Percentiles rank a stretch among this genome's conserved stretches.
Evolutionary conservation across 176 grass and related monocot species (phyloP).

Genomic region (Phoenix dactylifera): DNA sequence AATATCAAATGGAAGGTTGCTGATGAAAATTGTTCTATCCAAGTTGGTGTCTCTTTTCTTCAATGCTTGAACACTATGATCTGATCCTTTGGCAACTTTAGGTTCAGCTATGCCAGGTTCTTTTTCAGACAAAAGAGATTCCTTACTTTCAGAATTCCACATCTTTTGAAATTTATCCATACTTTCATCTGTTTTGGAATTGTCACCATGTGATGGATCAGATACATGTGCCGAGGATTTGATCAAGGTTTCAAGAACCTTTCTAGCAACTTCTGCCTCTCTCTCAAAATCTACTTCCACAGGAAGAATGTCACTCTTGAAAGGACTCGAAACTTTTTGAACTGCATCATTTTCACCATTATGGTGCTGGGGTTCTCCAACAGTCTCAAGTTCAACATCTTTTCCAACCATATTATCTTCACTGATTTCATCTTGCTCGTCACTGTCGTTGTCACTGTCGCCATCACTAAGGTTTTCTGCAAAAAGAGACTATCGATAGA

Average conservation of each 20-base stretch:
- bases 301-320: constrained; percentile 27
- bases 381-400: constrained; percentile 33
- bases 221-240: constrained; percentile 43
- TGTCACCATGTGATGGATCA: constrained; percentile 30
- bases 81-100: constrained; percentile 14
- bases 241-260: constrained; percentile 73
- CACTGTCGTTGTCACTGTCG: constrained; percentile 33
- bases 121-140: constrained; percentile 25
- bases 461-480: constrained; percentile 26
- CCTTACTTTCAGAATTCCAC: constrained; percentile 21
- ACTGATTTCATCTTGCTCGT: constrained; percentile 29
- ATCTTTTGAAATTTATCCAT: constrained; percentile 24
- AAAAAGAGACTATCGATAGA: constrained; percentile 5
- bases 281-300: constrained; percentile 46
- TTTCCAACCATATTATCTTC: constrained; percentile 42
- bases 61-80: constrained; percentile 7
- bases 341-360: background rate
- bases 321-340: background rate
- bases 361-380: background rate
- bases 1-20: constrained; percentile 90
- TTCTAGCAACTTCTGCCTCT: constrained; percentile 76
- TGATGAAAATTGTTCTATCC: constrained; percentile 84
- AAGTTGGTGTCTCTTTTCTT: constrained; percentile 29
- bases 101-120: constrained; percentile 11
- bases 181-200: constrained; percentile 23